These are phyloP conservation scores for Irpex lacteus DNA, from an alignment of 1,284 basidiomycete species.

Conservation along the genomic window DNA sequence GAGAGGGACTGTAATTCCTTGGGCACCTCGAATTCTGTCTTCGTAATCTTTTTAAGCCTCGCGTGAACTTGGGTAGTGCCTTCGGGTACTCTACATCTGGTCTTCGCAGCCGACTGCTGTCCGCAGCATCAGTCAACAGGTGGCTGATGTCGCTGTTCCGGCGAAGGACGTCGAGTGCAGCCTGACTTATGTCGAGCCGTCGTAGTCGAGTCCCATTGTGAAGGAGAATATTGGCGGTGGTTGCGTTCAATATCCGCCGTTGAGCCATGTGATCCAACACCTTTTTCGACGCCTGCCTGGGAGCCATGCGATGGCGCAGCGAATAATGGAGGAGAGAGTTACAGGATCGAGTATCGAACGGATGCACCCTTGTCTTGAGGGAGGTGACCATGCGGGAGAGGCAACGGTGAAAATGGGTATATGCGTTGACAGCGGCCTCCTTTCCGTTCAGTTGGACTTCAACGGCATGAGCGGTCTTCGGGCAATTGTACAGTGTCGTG, in stretches of 20 bases:
- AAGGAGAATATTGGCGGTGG: conserved; percentile 58
- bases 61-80: background rate
- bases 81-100: background rate
- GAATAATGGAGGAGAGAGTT: conserved; percentile 67
- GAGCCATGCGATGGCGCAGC: conserved; percentile 55
- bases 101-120: background rate
- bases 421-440: conserved; percentile 39
- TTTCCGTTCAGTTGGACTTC: conserved; percentile 37
- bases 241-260: conserved; percentile 39
- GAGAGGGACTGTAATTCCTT: conserved; percentile 13
- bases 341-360: conserved; percentile 45
- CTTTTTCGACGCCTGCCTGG: conserved; percentile 37
- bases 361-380: conserved; percentile 20
- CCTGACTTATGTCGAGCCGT: conserved; percentile 39
- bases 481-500: conserved; percentile 46
- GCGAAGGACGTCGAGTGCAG: conserved; percentile 30
- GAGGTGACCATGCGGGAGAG: conserved; percentile 43
- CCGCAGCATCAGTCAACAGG: background rate
- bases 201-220: conserved; percentile 52
- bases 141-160: conserved; percentile 1
- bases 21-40: conserved; percentile 18
- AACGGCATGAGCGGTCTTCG: conserved; percentile 41
- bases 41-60: conserved; percentile 8
- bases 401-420: conserved; percentile 56
- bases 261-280: conserved; percentile 56